phyloP scores from a whole-genome alignment of 257 asterid genomes.

The Pogostemon cablin region DNA sequence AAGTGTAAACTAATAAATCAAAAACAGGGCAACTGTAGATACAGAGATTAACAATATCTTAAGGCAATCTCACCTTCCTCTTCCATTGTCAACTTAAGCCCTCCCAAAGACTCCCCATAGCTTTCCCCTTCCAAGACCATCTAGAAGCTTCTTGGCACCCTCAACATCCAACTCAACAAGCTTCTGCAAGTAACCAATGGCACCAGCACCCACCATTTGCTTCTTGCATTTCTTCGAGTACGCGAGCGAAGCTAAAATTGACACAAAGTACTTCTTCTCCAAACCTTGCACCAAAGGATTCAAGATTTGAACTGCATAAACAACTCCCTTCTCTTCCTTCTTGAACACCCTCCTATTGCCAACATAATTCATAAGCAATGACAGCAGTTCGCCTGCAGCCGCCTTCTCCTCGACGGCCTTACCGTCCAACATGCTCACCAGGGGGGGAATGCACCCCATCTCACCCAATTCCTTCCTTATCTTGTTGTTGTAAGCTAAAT shows the following conservation, averaged over 20 bases:
- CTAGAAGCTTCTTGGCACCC: conserved; percentile 82
- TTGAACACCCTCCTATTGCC: conserved; percentile 67
- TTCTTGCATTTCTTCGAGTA: conserved; percentile 74
- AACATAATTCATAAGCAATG: conserved; percentile 48
- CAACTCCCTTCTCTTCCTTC: conserved; percentile 75
- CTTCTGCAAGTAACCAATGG: conserved; percentile 61
- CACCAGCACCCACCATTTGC: conserved; percentile 72
- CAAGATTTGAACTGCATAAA: conserved; percentile 53
- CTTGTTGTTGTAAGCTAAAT: conserved; percentile 57
- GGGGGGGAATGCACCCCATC: conserved; percentile 59
- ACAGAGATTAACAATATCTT: conserved; percentile 30
- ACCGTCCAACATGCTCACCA: conserved; percentile 72
- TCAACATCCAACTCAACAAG: conserved; percentile 64
- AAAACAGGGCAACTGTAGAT: conserved; percentile 34
- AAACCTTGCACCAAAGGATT: conserved; percentile 52
- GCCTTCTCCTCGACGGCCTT: conserved; percentile 78
- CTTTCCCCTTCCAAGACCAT: conserved; percentile 62
- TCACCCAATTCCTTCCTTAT: conserved; percentile 78
- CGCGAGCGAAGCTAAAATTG: conserved; percentile 46
- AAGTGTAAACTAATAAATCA: conserved; percentile 35
- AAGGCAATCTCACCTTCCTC: neutral
- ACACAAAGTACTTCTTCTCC: conserved; percentile 56
- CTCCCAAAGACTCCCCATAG: conserved; percentile 75
- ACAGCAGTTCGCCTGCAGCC: conserved; percentile 63
- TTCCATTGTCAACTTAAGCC: conserved; percentile 22